Base-by-base conservation (phyloP, 108 stramenopile genomes). In the Cylindrotheca closterium region DNA sequence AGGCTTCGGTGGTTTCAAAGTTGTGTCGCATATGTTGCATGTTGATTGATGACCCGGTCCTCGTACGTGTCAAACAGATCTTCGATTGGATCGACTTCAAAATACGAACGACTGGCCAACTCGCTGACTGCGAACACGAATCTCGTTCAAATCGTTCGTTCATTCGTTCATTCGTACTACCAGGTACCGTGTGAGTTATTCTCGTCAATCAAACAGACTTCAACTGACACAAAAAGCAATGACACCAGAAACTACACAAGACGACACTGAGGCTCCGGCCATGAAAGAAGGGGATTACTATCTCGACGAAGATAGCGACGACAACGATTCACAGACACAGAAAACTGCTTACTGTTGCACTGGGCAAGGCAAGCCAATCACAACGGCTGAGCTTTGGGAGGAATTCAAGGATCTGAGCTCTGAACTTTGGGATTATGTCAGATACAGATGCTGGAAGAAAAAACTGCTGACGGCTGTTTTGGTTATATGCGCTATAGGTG, bases 381-480 rank as follows among this genome's bases (percentile, higher is more conserved):
- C 37, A 42, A 15, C 15, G 37, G 7, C 37, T 3, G 63, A 64
- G 31, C 50, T 64, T n/a, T 25, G 30, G 50, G 17, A n/a, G 7
- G 73, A 74, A 34, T 31, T 67, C 23, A 48, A 50, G 18, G 25
- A 34, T 27, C 54, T 74, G 3, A 28, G 42, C 23, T 25, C 17
- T 3, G 73, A 74, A 47, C 25, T 74, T 12, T 47, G 61, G 4
- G 45, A 61, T 7, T 74, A 67, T 45, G 46, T 51, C 60, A 67
- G 57, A 22, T 45, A 57, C 12, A 74, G 65, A 37, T 60, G 60
- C 29, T 74, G 73, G 73, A 74, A 74, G 32, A 74, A 74, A 31
- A 74, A 74, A 30, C 19, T 74, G 3, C 24, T 74, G 73, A 62
- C 73, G 22, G 60, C 62, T 28, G 24, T 67, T 28, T 33, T 74